These are phyloP conservation scores for Pichia scutulata DNA, from an alignment of 805 yeast species.

Conservation along the genomic window DNA sequence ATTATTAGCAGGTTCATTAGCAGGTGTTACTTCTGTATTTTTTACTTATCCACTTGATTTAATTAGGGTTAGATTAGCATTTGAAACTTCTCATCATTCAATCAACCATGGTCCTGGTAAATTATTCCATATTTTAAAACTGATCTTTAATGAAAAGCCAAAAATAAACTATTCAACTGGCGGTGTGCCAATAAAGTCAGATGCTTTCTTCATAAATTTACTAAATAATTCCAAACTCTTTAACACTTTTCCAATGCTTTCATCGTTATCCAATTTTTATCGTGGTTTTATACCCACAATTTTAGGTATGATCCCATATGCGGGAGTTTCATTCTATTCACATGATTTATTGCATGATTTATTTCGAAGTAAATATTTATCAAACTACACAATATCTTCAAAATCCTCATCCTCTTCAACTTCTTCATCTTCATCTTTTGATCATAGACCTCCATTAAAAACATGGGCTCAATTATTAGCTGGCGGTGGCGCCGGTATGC, in stretches of 20 bases:
- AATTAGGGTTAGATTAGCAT: constrained; percentile 86
- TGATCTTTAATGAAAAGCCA: constrained; percentile 29
- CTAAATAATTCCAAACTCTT: constrained; percentile 21
- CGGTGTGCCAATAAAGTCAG: constrained; percentile 21
- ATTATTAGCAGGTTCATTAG: constrained; percentile 79
- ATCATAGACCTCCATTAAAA: constrained; percentile 56
- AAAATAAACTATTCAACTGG: constrained; percentile 24
- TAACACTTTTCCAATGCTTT: constrained; percentile 20
- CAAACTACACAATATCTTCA: constrained; percentile 41
- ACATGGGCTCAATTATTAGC: constrained; percentile 92
- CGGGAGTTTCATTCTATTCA: constrained; percentile 93
- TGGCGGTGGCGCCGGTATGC: constrained; percentile 94
- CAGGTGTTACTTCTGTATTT: constrained; percentile 82
- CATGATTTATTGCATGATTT: constrained; percentile 89
- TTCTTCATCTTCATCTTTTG: constrained; percentile 30
- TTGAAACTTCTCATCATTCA: constrained; percentile 49
- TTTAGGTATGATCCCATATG: constrained; percentile 94
- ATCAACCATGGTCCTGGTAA: constrained; percentile 26
- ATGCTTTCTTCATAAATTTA: constrained; percentile 23
- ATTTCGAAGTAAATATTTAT: constrained; percentile 53
- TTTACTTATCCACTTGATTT: constrained; percentile 90
- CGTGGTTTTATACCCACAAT: constrained; percentile 93
- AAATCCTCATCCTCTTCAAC: constrained; percentile 6
- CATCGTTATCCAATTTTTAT: constrained; percentile 63
- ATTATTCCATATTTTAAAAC: constrained; percentile 22